phyloP scores from a whole-genome alignment of 2,329 filamentous ascomycete species.

The Pseudocercospora pini-densiflorae region DNA sequence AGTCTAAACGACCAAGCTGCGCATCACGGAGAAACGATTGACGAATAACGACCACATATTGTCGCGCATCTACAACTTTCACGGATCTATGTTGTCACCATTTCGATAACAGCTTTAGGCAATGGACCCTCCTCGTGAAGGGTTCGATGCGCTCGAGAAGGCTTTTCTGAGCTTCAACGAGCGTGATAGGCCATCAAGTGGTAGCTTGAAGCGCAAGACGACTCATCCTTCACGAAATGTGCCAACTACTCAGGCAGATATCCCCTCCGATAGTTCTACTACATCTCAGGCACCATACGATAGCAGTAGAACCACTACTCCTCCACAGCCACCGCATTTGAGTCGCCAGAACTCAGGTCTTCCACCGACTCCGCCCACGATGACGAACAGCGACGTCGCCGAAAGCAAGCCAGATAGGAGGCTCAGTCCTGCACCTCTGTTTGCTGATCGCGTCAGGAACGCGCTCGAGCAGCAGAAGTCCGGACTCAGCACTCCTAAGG shows the following conservation, averaged over 20 bases:
- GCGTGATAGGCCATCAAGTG: background rate
- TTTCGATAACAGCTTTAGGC: conserved; percentile 7
- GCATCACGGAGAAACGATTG: background rate
- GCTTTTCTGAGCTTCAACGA: background rate
- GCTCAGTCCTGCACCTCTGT: conserved; percentile 47
- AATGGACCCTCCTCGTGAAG: conserved; percentile 17
- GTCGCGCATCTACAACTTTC: background rate
- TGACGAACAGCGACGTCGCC: conserved; percentile 33
- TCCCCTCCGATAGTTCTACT: conserved; percentile 15
- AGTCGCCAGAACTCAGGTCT: conserved; percentile 40
- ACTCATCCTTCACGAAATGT: conserved; percentile 11
- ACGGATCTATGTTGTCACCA: conserved; percentile 5
- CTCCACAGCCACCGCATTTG: conserved; percentile 11
- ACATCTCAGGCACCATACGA: conserved; percentile 14
- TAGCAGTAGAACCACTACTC: conserved; percentile 22
- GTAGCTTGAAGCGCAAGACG: conserved; percentile 10
- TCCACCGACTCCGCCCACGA: conserved; percentile 52
- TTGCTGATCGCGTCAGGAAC: conserved; percentile 46
- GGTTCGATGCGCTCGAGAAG: conserved; percentile 5
- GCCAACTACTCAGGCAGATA: conserved; percentile 15
- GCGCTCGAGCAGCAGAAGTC: conserved; percentile 47
- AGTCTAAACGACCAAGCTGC: background rate
- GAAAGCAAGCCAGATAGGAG: conserved; percentile 36
- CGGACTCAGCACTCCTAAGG: conserved; percentile 47
- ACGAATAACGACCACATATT: conserved; percentile 1